Conservation (phyloP, 305 asterid species). For the Nicotiana rustica region DNA sequence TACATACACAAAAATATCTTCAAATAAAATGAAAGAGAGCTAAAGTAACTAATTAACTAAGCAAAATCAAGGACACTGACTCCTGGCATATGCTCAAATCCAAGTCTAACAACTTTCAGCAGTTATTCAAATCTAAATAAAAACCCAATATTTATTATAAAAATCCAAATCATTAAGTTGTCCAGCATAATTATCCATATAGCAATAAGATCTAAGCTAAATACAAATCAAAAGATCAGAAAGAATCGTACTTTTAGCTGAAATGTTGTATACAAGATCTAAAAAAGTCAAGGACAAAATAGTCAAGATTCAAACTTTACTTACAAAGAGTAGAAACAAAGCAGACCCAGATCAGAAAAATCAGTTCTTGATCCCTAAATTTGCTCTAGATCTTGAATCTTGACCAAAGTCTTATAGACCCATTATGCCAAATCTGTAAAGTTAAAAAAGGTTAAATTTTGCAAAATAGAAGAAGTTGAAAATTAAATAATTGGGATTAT, state of each 20-base stretch:
- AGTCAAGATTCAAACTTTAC: slow-evolving; percentile 27
- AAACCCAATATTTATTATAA: not conserved
- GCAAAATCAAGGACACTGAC: slow-evolving; percentile 3
- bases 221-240: not conserved
- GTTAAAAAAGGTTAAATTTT: not conserved
- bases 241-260: slow-evolving; percentile 1
- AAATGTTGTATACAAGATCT: slow-evolving; percentile 20
- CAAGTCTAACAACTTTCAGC: slow-evolving; percentile 34
- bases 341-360: slow-evolving; percentile 20
- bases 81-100: slow-evolving; percentile 26
- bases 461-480: not conserved
- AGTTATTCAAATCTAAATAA: slow-evolving; percentile 28
- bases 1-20: not conserved
- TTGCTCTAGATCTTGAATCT: slow-evolving; percentile 32
- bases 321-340: slow-evolving; percentile 22
- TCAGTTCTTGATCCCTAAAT: slow-evolving; percentile 26
- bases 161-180: slow-evolving; percentile 29
- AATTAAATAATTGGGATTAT: slow-evolving; percentile 8
- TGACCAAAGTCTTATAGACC: not conserved
- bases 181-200: not conserved
- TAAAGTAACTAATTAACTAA: slow-evolving; percentile 10
- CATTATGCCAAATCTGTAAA: not conserved
- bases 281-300: not conserved
- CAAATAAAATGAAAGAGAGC: not conserved
- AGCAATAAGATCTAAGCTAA: slow-evolving; percentile 32